Percentiles rank a stretch among this genome's conserved stretches.
phyloP scores from a whole-genome alignment of 495 filamentous ascomycete genomes.

The Hyphodiscus hymeniophilus region DNA sequence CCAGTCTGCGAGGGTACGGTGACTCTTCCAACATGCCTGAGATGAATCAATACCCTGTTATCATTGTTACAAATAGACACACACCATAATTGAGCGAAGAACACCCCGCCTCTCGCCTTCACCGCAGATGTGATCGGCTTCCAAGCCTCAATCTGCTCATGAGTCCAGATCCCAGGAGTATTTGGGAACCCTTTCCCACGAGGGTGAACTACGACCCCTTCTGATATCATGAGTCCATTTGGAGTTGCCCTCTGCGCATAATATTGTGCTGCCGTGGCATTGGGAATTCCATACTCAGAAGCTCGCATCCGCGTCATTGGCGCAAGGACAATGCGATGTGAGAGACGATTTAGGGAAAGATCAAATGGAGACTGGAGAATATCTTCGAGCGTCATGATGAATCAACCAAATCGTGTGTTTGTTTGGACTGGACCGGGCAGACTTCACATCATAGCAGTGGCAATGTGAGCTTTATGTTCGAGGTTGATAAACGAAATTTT shows the following conservation, averaged over 20 bases:
- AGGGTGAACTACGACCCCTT: slow-evolving; percentile 54
- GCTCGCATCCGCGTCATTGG: slow-evolving; percentile 36
- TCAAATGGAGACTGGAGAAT: not conserved
- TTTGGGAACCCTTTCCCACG: slow-evolving; percentile 41
- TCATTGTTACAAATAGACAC: too few relatives aligned
- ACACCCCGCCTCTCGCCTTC: slow-evolving; percentile 36
- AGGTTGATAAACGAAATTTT: too few relatives aligned
- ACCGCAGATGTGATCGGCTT: slow-evolving; percentile 52
- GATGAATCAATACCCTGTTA: too few relatives aligned
- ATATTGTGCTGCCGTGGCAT: slow-evolving; percentile 37
- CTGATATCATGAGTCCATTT: slow-evolving; percentile 51
- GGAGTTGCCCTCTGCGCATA: slow-evolving; percentile 49
- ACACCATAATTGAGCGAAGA: not conserved
- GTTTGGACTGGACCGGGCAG: too few relatives aligned
- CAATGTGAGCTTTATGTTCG: too few relatives aligned
- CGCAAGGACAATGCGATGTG: slow-evolving; percentile 32
- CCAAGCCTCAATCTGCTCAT: slow-evolving; percentile 54
- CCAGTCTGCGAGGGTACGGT: not conserved
- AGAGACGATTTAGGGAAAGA: slow-evolving; percentile 13
- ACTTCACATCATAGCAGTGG: too few relatives aligned
- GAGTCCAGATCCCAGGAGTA: slow-evolving; percentile 52
- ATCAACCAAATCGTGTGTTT: too few relatives aligned
- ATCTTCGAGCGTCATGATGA: not conserved
- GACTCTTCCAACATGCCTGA: not conserved
- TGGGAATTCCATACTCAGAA: slow-evolving; percentile 29